Evolutionary conservation across 1,284 basidiomycete species (phyloP).

Genomic region (Tetrapyrgos nigripes): DNA sequence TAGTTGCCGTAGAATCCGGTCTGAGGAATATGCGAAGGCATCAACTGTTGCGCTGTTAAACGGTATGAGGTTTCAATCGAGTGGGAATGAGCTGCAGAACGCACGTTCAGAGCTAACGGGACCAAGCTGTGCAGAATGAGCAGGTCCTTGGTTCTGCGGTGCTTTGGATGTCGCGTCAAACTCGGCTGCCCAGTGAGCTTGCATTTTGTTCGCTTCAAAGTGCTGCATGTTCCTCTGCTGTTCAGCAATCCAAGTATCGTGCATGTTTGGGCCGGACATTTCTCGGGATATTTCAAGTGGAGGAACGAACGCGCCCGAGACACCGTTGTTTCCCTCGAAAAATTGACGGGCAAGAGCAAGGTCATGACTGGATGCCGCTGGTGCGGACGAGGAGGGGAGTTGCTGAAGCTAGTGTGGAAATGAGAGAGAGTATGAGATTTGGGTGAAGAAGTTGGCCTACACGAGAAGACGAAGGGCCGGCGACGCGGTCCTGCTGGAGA

Average conservation of each 20-base stretch:
- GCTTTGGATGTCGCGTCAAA: conserved; percentile 36
- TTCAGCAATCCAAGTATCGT: conserved; percentile 62
- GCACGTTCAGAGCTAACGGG: conserved; percentile 11
- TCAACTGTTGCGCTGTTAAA: conserved; percentile 7
- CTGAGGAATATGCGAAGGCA: conserved; percentile 12
- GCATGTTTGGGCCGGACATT: conserved; percentile 39
- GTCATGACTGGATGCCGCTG: conserved; percentile 65
- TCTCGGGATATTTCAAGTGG: conserved; percentile 47
- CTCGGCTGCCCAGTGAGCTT: conserved; percentile 56
- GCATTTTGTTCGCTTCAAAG: conserved; percentile 37
- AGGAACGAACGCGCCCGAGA: conserved; percentile 30
- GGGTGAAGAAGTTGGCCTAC: conserved; percentile 42
- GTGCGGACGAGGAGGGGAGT: conserved; percentile 61
- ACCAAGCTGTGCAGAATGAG: conserved; percentile 1
- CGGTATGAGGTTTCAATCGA: background rate
- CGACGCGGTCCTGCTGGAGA: conserved; percentile 83
- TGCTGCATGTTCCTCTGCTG: conserved; percentile 45
- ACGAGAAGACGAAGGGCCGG: conserved; percentile 72
- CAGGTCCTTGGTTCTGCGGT: conserved; percentile 26
- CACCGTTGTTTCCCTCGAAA: conserved; percentile 57
- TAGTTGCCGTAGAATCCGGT: conserved; percentile 13
- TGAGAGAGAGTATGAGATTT: conserved; percentile 5
- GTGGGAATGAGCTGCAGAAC: background rate
- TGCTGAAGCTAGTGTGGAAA: conserved; percentile 64
- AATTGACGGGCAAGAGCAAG: conserved; percentile 80